These are phyloP conservation scores for Daedalea quercina DNA, from an alignment of 768 basidiomycete species.

Conservation along the genomic window DNA sequence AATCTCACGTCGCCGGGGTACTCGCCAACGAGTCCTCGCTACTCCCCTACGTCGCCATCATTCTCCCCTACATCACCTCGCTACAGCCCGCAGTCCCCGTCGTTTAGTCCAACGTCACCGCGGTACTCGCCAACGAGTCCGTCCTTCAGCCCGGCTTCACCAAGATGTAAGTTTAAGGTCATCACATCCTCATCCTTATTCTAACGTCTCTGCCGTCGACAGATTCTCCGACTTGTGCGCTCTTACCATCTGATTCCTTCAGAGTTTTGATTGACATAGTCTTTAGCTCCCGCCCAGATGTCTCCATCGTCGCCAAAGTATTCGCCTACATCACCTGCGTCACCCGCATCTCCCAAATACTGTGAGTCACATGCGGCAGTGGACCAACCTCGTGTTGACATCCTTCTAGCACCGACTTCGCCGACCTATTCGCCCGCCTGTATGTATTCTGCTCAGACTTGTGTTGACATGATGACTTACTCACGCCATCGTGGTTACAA, in stretches of 20 bases:
- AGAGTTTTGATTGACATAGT: slow-evolving; percentile 20
- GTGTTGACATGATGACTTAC: slow-evolving; percentile 1
- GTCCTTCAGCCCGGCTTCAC: slow-evolving; percentile 91
- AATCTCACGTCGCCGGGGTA: slow-evolving; percentile 75
- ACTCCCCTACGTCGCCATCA: slow-evolving; percentile 78
- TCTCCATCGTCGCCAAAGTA: slow-evolving; percentile 91
- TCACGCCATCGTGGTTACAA: not conserved
- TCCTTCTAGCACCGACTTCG: slow-evolving; percentile 66
- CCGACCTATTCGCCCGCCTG: slow-evolving; percentile 86
- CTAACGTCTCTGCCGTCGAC: slow-evolving; percentile 5
- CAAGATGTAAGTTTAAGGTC: slow-evolving; percentile 58
- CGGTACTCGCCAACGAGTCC: slow-evolving; percentile 87
- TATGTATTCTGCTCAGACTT: slow-evolving; percentile 33
- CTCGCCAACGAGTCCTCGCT: slow-evolving; percentile 68
- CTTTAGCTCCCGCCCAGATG: slow-evolving; percentile 66
- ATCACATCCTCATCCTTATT: slow-evolving; percentile 9
- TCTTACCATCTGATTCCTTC: slow-evolving; percentile 1
- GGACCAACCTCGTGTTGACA: slow-evolving; percentile 3
- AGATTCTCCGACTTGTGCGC: slow-evolving; percentile 77
- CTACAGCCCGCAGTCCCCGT: slow-evolving; percentile 86
- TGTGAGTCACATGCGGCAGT: slow-evolving; percentile 42
- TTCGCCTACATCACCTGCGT: slow-evolving; percentile 91
- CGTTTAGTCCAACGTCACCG: slow-evolving; percentile 86
- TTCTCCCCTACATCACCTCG: slow-evolving; percentile 83
- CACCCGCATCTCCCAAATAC: slow-evolving; percentile 89